Conservation (phyloP, 345 rosid species). For the Conringia planisiliqua region DNA sequence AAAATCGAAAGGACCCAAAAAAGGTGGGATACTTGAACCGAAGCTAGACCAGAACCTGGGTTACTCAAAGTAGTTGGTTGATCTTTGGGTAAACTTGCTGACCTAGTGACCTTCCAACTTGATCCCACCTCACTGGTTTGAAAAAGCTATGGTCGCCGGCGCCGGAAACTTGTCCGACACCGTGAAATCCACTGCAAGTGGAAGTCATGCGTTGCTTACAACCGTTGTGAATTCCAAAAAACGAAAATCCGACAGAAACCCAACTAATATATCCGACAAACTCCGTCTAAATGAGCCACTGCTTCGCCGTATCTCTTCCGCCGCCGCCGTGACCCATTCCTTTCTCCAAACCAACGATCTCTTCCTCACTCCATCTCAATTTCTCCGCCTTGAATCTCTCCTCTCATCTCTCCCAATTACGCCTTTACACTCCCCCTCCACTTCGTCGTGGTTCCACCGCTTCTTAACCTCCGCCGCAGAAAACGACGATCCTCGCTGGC, state of each 20-base stretch:
- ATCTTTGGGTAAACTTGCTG: too few species aligned
- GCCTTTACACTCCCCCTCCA: constrained; percentile 11
- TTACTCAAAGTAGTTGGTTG: too few species aligned
- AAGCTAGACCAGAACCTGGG: too few species aligned
- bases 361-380: constrained; percentile 33
- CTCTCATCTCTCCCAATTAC: constrained; percentile 42
- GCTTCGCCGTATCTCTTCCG: constrained; percentile 41
- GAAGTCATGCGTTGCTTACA: background rate
- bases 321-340: constrained; percentile 40
- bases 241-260: constrained; percentile 7
- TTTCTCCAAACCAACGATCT: constrained; percentile 54
- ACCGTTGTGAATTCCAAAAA: background rate
- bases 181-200: background rate
- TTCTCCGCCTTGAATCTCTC: constrained; percentile 26
- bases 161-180: background rate
- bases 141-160: background rate
- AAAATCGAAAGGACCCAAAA: too few species aligned
- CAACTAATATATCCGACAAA: background rate
- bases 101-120: background rate
- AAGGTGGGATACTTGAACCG: too few species aligned
- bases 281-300: constrained; percentile 25
- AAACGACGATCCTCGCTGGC: constrained; percentile 54
- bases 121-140: background rate
- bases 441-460: constrained; percentile 44
- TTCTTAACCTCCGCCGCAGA: constrained; percentile 39